phyloP scores from a whole-genome alignment of 73 alveolate species.

The Paramecium sexaurelia region DNA sequence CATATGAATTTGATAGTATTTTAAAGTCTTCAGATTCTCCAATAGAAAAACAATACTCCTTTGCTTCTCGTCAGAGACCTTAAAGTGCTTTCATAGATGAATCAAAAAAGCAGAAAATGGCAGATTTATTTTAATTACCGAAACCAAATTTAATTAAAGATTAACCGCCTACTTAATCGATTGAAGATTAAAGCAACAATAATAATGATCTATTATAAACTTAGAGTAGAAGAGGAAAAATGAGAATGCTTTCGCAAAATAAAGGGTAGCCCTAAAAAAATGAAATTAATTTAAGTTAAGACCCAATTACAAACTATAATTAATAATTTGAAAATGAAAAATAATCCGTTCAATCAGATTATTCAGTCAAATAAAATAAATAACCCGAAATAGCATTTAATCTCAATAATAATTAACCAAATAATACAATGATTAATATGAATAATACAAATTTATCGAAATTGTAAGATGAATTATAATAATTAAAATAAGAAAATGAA shows the following conservation, averaged over 20 bases:
- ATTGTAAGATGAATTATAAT: background rate
- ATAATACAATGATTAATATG: background rate
- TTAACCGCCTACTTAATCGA: background rate
- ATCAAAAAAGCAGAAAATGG: constrained; percentile 25
- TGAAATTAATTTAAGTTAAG: background rate
- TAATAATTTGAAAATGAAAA: constrained; percentile 8
- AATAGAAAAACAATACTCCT: background rate
- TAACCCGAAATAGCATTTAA: background rate
- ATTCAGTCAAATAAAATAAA: background rate
- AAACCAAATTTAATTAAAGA: background rate
- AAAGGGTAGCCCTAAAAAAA: background rate
- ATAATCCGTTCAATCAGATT: constrained; percentile 15
- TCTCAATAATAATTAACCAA: background rate
- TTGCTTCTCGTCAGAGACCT: background rate
- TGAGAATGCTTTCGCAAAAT: constrained; percentile 10
- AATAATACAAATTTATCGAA: background rate
- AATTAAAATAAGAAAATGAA: background rate
- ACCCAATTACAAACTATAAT: background rate
- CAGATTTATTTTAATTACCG: constrained; percentile 22
- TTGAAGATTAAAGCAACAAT: background rate
- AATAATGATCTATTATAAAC: background rate
- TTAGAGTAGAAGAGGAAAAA: background rate
- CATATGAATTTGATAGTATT: constrained; percentile 3
- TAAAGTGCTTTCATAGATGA: background rate
- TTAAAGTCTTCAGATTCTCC: background rate